Conservation (phyloP, 1,284 basidiomycete species). For the Grifola frondosa region DNA sequence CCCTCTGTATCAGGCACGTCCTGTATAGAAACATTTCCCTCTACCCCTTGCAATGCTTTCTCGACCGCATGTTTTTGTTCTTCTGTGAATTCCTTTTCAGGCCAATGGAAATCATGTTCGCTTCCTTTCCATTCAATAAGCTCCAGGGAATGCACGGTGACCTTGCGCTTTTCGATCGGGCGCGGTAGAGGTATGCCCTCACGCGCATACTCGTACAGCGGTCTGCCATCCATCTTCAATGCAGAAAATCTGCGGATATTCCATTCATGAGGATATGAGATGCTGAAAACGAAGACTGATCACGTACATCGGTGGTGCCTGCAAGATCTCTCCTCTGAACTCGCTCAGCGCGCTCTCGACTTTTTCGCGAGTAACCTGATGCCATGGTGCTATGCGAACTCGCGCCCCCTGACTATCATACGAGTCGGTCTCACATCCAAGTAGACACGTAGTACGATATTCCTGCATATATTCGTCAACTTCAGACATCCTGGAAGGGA, state of each 20-base stretch:
- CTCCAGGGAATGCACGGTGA: conserved; percentile 80
- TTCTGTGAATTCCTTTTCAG: conserved; percentile 63
- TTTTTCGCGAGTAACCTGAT: conserved; percentile 78
- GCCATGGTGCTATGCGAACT: conserved; percentile 77
- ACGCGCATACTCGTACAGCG: conserved; percentile 95
- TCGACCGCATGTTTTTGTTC: conserved; percentile 74
- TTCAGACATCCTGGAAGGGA: conserved; percentile 11
- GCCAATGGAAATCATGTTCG: conserved; percentile 70
- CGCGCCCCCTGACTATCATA: conserved; percentile 89
- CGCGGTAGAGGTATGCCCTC: conserved; percentile 88
- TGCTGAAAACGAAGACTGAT: conserved; percentile 5
- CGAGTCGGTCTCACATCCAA: conserved; percentile 93
- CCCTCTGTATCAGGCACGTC: conserved; percentile 37
- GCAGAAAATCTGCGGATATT: conserved; percentile 85
- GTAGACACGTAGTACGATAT: conserved; percentile 87
- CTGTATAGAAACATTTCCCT: conserved; percentile 28
- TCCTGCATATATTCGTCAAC: conserved; percentile 52
- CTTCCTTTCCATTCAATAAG: conserved; percentile 69
- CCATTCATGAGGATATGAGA: neutral
- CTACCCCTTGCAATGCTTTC: conserved; percentile 54
- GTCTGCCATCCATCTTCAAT: conserved; percentile 96
- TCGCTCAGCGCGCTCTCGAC: conserved; percentile 71
- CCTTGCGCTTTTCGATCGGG: conserved; percentile 86
- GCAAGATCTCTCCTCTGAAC: conserved; percentile 87
- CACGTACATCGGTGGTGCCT: conserved; percentile 88